Conservation (phyloP, 495 filamentous ascomycete genomes). For the Xylaria curta region DNA sequence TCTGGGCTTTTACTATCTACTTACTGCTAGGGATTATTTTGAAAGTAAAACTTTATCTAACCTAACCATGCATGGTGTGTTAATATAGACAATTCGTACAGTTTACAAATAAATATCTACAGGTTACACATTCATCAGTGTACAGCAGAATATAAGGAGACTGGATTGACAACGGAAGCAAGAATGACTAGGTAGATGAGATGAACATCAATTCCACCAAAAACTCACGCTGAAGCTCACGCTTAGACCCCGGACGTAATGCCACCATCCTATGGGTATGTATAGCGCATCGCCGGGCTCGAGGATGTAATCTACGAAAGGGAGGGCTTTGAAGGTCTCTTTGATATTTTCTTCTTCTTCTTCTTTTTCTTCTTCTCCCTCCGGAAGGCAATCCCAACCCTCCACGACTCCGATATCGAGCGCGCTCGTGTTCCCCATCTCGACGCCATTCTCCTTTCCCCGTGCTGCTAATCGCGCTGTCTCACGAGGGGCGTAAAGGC, state of each 20-base stretch:
- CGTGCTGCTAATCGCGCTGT: conserved; percentile 67
- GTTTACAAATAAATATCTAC: too few species aligned
- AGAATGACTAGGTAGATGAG: not conserved
- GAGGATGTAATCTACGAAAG: conserved; percentile 80
- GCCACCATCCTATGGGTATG: conserved; percentile 97
- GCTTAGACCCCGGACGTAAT: conserved; percentile 87
- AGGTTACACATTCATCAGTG: too few species aligned
- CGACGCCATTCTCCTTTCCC: conserved; percentile 71
- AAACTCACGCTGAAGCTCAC: conserved; percentile 96
- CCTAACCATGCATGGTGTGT: too few species aligned
- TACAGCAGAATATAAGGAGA: too few species aligned
- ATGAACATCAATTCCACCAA: conserved; percentile 78
- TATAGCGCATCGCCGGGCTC: conserved; percentile 84
- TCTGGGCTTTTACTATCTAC: not conserved
- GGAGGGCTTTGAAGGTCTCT: conserved; percentile 60
- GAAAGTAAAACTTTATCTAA: too few species aligned
- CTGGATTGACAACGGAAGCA: not conserved
- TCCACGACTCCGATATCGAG: conserved; percentile 72
- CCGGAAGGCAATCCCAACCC: conserved; percentile 52
- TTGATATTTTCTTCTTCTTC: conserved; percentile 38
- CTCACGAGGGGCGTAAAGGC: conserved; percentile 77
- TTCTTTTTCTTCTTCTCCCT: not conserved
- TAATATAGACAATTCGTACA: too few species aligned
- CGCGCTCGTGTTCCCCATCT: conserved; percentile 90
- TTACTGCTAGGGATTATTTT: too few species aligned